These are phyloP conservation scores for Trichoderma sp. DNA, from an alignment of 2,329 filamentous ascomycete species.

Conservation along the genomic window DNA sequence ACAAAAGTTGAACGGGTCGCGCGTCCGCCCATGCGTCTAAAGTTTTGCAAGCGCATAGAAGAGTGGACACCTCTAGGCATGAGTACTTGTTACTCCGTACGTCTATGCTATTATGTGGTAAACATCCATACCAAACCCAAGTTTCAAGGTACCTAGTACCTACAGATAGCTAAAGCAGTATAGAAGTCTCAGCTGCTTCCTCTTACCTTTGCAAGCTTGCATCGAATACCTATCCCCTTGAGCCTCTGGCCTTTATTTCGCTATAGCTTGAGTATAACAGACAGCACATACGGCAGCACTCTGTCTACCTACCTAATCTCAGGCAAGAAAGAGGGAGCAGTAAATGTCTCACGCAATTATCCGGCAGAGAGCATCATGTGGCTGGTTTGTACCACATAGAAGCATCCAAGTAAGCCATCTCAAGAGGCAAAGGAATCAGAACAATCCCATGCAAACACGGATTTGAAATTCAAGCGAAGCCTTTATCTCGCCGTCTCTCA, in stretches of 20 bases:
- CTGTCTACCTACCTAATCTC: not conserved
- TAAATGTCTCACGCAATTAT: not conserved
- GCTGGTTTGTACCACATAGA: not conserved
- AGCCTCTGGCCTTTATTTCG: not conserved
- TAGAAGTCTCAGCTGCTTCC: not conserved
- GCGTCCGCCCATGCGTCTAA: not conserved
- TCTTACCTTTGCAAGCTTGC: not conserved
- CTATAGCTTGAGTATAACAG: not conserved
- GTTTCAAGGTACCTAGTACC: not conserved
- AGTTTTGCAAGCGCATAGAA: not conserved
- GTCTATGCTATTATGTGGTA: not conserved
- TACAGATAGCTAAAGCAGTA: not conserved
- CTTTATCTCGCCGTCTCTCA: not conserved
- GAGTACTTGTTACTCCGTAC: not conserved
- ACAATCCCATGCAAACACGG: not conserved
- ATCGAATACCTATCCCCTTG: not conserved
- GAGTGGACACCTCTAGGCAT: not conserved
- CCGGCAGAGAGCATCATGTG: not conserved
- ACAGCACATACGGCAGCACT: not conserved
- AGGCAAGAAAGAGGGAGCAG: not conserved
- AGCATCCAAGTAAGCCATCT: not conserved
- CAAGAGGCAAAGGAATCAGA: not conserved
- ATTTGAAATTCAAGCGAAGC: not conserved
- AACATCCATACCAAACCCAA: not conserved
- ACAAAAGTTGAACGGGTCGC: constrained; percentile 2